Evolutionary conservation across 192 early-diverging fungal species (phyloP), one percentile per base, ranked within the genome.

Genomic region (Coemansia sp.): DNA sequence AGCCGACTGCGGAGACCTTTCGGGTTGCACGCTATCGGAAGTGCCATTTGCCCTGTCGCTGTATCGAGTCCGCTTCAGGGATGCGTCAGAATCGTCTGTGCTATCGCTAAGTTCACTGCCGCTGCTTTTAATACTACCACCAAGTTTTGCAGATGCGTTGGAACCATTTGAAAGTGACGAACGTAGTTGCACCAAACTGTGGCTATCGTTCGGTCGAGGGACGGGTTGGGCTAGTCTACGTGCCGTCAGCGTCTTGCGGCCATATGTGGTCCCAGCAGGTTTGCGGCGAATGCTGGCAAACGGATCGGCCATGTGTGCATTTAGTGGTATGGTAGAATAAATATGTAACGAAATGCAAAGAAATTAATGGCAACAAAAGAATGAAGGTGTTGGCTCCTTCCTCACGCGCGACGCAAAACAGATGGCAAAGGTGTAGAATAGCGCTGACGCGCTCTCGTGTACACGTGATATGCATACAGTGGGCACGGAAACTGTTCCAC

Each of bases 261-360:
- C 78, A 19, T 81, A 81, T 38, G 78, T 81, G 7, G 71, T 63
- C 10, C 62, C 56, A 2, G 65, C 68, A 1, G 78, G 68, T 54
- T 67, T 74, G 56, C 73, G 78, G 12, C 78, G 78, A 56, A 81
- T 58, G 49, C 50, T 71, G 47, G 68, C 62, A 58, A 81, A 81
- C 14, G 78, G 78, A 65, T 81, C 72, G 2, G 69, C 47, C 78
- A 75, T 75, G 23, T 61, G 49, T 31, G 47, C 59, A 69, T 69
- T 54, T 69, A 48, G 54, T 16, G 23, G 25, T 24, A 49, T 18
- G 48, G 14, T 3, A 44, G 8, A 9, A 38, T 12, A 38, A 38
- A 38, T 16, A 44, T 16, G 12, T 16, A 16, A 16, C 5, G 38
- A 1, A 44, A 44, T 44, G 38, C 38, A 34, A 5, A 44, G 38